Conservation (phyloP, 169 alveolate genomes). For the Ophryocystis elektroscirrha region DNA sequence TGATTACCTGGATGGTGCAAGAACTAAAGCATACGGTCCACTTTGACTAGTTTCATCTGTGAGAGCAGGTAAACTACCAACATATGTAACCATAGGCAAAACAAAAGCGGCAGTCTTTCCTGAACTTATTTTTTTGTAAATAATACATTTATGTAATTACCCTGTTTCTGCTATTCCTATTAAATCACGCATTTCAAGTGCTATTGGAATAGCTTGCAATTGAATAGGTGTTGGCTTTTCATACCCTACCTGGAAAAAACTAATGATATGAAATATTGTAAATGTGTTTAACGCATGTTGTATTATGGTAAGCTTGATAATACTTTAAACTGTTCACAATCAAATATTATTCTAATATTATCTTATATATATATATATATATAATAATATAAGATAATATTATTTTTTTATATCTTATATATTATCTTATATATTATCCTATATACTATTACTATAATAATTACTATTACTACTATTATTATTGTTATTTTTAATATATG, state of each 20-base stretch:
- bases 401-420: no score
- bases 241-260: conserved; percentile 2
- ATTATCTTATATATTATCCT: no score
- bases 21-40: conserved; percentile 76
- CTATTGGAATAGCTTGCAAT: conserved; percentile 85
- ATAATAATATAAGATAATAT: no score
- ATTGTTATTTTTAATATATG: no score
- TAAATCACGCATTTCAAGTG: conserved; percentile 64
- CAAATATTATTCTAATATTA: no score
- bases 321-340: no score
- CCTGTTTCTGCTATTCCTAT: conserved; percentile 97
- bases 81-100: conserved; percentile 70
- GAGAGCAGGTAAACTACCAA: conserved; percentile 57
- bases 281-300: neutral
- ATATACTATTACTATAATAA: no score
- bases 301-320: no score
- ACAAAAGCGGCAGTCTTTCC: conserved; percentile 87
- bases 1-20: conserved; percentile 65
- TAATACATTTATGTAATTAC: conserved; percentile 5
- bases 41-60: conserved; percentile 61
- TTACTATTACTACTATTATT: no score
- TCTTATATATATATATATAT: no score
- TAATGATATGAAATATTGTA: neutral
- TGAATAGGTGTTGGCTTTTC: conserved; percentile 79
- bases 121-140: conserved; percentile 7